Conservation (phyloP, 1,139 yeast genomes). For the Geotrichum klebahnii region DNA sequence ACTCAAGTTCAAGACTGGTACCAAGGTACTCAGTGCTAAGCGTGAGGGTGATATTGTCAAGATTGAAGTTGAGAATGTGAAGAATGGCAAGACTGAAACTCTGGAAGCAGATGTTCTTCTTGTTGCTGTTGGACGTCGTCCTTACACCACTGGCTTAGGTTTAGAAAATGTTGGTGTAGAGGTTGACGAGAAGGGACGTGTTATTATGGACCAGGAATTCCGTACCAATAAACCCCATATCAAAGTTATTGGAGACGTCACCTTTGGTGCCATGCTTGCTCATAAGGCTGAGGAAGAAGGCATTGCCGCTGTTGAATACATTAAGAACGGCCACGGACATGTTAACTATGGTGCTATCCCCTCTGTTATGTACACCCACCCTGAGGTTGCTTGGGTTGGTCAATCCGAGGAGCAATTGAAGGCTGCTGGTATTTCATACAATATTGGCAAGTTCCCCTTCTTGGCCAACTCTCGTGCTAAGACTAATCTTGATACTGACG, state of each 20-base stretch:
- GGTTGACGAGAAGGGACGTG: constrained; percentile 84
- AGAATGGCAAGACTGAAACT: constrained; percentile 73
- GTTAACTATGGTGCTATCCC: constrained; percentile 98
- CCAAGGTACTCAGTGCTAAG: constrained; percentile 83
- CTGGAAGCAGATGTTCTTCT: constrained; percentile 87
- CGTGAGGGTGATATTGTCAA: constrained; percentile 91
- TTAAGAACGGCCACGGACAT: constrained; percentile 92
- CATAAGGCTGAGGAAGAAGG: constrained; percentile 99
- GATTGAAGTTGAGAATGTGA: constrained; percentile 84
- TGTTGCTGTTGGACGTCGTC: constrained; percentile 99
- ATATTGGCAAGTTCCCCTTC: constrained; percentile 96
- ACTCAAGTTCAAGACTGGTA: constrained; percentile 82
- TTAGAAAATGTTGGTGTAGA: constrained; percentile 87
- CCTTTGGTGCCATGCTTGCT: constrained; percentile 98
- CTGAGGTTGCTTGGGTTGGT: constrained; percentile 99
- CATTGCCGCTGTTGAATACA: constrained; percentile 94
- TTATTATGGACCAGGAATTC: constrained; percentile 90
- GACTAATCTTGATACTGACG: constrained; percentile 95
- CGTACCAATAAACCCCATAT: constrained; percentile 90
- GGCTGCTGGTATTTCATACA: constrained; percentile 87
- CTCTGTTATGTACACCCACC: constrained; percentile 97
- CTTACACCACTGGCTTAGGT: constrained; percentile 85
- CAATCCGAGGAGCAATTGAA: constrained; percentile 92
- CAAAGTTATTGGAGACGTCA: constrained; percentile 96
- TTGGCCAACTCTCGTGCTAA: constrained; percentile 99